These are phyloP conservation scores for Nicotiana attenuata DNA, from an alignment of 257 asterid genomes.

Conservation along the genomic window DNA sequence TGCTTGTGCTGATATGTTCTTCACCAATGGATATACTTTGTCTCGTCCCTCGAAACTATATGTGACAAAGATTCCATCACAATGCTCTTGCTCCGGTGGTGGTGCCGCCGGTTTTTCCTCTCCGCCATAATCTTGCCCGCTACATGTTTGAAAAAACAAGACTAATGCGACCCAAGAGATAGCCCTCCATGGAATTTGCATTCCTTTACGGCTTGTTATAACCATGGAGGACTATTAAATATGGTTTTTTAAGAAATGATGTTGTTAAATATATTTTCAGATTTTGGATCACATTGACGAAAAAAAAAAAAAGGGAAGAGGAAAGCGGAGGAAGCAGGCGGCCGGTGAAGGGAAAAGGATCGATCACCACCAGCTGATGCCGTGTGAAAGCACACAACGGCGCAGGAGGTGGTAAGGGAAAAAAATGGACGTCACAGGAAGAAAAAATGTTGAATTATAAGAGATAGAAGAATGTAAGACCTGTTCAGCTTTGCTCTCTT, in stretches of 20 bases:
- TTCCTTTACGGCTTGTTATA: slow-evolving; percentile 17
- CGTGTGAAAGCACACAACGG: slow-evolving; percentile 29
- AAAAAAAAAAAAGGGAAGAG: not conserved
- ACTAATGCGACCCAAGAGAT: slow-evolving; percentile 21
- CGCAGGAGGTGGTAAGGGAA: slow-evolving; percentile 29
- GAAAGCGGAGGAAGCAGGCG: not conserved
- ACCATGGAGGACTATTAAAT: not conserved
- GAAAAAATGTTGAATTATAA: slow-evolving; percentile 22
- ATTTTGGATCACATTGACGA: not conserved
- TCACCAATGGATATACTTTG: slow-evolving; percentile 62
- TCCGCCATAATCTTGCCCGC: slow-evolving; percentile 46
- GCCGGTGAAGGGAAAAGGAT: not conserved
- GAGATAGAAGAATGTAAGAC: slow-evolving; percentile 26
- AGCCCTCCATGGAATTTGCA: slow-evolving; percentile 35
- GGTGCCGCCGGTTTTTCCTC: slow-evolving; percentile 34
- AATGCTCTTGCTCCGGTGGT: slow-evolving; percentile 38
- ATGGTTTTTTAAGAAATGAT: not conserved
- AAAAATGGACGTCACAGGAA: slow-evolving; percentile 1
- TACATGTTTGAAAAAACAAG: slow-evolving; percentile 20
- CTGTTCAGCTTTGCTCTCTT: slow-evolving; percentile 36
- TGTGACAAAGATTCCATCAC: slow-evolving; percentile 62
- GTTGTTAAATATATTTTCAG: not conserved
- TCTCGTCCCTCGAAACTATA: slow-evolving; percentile 66
- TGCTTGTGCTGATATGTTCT: slow-evolving; percentile 74
- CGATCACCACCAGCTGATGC: not conserved